Conservation (phyloP, 176 grass and related monocot genomes). For the Carex cristatella region DNA sequence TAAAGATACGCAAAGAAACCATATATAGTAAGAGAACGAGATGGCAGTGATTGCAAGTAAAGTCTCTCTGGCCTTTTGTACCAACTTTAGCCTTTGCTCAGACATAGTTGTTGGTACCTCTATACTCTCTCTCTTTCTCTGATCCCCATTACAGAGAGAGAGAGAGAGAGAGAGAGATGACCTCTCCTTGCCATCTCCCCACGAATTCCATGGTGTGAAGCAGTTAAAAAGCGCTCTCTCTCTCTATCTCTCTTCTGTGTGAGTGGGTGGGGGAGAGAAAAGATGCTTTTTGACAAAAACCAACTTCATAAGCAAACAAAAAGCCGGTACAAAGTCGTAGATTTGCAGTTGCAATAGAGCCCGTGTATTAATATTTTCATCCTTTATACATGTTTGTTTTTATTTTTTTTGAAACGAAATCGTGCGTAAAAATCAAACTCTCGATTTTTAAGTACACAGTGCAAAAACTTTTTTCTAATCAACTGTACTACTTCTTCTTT, state of each 20-base stretch:
- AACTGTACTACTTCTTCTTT: too few species aligned
- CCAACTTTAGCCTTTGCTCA: background rate
- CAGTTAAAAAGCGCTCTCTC: conserved; percentile 15
- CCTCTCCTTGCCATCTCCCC: background rate
- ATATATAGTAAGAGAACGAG: conserved; percentile 11
- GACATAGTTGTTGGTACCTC: background rate
- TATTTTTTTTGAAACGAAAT: too few species aligned
- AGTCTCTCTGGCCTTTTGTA: background rate
- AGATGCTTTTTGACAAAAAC: conserved; percentile 28
- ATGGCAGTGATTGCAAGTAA: conserved; percentile 11
- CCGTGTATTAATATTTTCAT: background rate
- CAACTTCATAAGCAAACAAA: conserved; percentile 16
- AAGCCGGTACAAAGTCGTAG: background rate
- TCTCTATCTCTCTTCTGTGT: background rate
- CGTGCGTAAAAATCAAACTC: too few species aligned
- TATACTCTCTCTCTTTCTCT: background rate
- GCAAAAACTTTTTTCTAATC: too few species aligned
- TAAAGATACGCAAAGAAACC: background rate
- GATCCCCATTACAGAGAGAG: background rate
- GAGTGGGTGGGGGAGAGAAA: background rate
- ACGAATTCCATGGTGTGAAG: conserved; percentile 23
- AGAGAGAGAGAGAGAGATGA: conserved; percentile 4
- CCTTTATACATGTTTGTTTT: background rate
- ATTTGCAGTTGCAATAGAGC: background rate
- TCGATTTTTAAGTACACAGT: too few species aligned